Percentiles rank a stretch among this genome's conserved stretches.
These are phyloP conservation scores for Pugionium cornutum DNA, from an alignment of 345 rosid genomes.

Conservation along the genomic window DNA sequence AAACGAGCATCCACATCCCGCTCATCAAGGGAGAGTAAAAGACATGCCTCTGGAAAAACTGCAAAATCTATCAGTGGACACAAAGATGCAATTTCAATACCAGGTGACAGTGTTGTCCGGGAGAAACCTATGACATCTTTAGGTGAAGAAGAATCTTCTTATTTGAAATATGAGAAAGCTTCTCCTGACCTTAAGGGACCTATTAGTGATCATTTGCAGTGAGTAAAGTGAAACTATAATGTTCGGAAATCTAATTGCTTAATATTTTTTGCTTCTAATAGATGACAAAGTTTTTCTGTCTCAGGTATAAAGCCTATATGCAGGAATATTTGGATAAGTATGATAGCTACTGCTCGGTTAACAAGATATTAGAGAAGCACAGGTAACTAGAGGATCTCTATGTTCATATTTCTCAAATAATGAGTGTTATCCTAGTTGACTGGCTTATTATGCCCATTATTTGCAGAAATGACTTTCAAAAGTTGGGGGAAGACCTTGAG, in stretches of 20 bases:
- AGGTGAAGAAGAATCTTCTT: conserved; percentile 64
- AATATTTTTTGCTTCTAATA: conserved; percentile 14
- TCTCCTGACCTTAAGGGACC: conserved; percentile 76
- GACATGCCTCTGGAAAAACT: conserved; percentile 40
- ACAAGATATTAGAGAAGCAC: conserved; percentile 70
- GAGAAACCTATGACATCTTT: conserved; percentile 57
- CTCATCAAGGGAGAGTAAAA: conserved; percentile 52
- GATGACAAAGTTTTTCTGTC: conserved; percentile 24
- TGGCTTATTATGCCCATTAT: conserved; percentile 9
- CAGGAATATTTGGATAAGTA: conserved; percentile 81
- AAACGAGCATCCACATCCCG: conserved; percentile 55
- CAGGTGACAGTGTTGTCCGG: conserved; percentile 47
- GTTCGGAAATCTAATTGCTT: conserved; percentile 1
- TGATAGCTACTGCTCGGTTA: conserved; percentile 66
- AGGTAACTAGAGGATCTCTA: conserved; percentile 52
- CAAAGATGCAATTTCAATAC: conserved; percentile 47
- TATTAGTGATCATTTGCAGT: conserved; percentile 77
- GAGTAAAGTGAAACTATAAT: conserved; percentile 44
- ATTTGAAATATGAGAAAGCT: conserved; percentile 77
- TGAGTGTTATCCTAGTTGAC: conserved; percentile 8
- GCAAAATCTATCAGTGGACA: conserved; percentile 47
- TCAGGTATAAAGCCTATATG: conserved; percentile 77
- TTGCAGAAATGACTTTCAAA: conserved; percentile 66
- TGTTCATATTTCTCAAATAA: conserved; percentile 11
- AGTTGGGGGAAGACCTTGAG: conserved; percentile 74